A percentile compares a stretch with the other conserved stretches of the same genome.
phyloP scores from a whole-genome alignment of 805 yeast species.

The Candida mattraensis region DNA sequence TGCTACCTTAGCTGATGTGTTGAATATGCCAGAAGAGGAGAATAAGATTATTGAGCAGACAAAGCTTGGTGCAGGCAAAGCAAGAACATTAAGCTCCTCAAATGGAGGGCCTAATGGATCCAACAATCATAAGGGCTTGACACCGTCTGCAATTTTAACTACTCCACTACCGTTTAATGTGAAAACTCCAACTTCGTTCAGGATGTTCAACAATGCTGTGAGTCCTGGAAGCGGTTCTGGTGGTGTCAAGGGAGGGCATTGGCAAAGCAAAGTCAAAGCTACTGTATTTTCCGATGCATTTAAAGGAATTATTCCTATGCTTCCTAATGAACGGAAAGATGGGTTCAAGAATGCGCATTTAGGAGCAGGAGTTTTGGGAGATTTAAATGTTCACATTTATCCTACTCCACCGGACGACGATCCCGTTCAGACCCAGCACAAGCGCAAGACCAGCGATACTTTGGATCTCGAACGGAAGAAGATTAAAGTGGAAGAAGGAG shows the following conservation, averaged over 20 bases:
- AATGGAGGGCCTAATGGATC: constrained; percentile 11
- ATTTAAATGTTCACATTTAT: constrained; percentile 23
- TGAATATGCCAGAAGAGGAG: constrained; percentile 45
- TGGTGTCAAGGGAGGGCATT: constrained; percentile 12
- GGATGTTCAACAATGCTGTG: constrained; percentile 23
- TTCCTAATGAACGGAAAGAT: constrained; percentile 22
- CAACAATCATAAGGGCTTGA: constrained; percentile 28
- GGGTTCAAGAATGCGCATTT: constrained; percentile 5
- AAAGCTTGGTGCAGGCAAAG: constrained; percentile 9
- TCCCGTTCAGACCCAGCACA: constrained; percentile 5
- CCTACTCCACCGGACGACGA: constrained; percentile 40
- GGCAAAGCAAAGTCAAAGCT: constrained; percentile 44
- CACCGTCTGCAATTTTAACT: constrained; percentile 40
- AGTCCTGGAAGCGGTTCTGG: constrained; percentile 17
- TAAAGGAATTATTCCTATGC: constrained; percentile 38
- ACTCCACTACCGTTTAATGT: constrained; percentile 38
- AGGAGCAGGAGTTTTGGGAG: constrained; percentile 10
- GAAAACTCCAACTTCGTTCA: constrained; percentile 43
- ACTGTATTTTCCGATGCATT: constrained; percentile 46
- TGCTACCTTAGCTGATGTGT: constrained; percentile 50
- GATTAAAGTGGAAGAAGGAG: constrained; percentile 17
- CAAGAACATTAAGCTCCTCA: constrained; percentile 16
- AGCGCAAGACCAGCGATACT: constrained; percentile 12
- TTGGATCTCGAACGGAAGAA: constrained; percentile 18
- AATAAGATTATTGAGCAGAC: constrained; percentile 27